Conservation (phyloP, 768 basidiomycete genomes). For the Xerocomellus amylosporus region DNA sequence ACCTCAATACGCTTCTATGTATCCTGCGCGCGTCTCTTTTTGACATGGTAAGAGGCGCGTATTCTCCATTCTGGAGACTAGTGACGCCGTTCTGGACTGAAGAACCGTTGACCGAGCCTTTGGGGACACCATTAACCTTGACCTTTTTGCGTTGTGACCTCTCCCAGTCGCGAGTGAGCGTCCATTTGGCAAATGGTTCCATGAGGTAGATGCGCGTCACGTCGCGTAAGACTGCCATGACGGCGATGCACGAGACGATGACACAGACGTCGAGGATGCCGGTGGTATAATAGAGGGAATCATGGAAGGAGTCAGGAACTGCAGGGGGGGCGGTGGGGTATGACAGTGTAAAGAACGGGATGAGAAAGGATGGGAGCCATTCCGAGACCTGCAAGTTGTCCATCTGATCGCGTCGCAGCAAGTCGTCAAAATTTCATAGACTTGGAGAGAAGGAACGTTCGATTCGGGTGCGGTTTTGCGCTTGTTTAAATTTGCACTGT, state of each 20-base stretch:
- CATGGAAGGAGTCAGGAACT: constrained; percentile 67
- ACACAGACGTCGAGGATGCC: constrained; percentile 80
- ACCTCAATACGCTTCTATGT: constrained; percentile 74
- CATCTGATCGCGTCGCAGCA: constrained; percentile 34
- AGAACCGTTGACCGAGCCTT: constrained; percentile 24
- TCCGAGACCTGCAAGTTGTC: constrained; percentile 33
- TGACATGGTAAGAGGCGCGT: constrained; percentile 20
- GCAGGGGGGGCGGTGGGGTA: constrained; percentile 58
- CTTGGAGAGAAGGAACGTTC: constrained; percentile 15
- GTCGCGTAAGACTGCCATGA: constrained; percentile 88
- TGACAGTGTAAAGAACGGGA: constrained; percentile 73
- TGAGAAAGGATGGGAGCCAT: constrained; percentile 51
- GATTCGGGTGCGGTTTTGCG: constrained; percentile 22
- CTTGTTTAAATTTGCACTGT: constrained; percentile 30
- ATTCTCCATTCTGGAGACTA: constrained; percentile 23
- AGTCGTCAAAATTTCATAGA: constrained; percentile 37
- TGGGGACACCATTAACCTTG: constrained; percentile 26
- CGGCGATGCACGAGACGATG: constrained; percentile 74
- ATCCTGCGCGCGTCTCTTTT: constrained; percentile 56
- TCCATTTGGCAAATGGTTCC: constrained; percentile 79
- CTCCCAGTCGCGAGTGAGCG: constrained; percentile 56
- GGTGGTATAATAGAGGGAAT: constrained; percentile 65
- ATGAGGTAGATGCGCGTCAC: constrained; percentile 67
- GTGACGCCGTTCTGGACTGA: constrained; percentile 31
- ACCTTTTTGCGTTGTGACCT: constrained; percentile 19